These are phyloP conservation scores for Rhizophora mangle DNA, from an alignment of 345 rosid genomes.

Conservation along the genomic window DNA sequence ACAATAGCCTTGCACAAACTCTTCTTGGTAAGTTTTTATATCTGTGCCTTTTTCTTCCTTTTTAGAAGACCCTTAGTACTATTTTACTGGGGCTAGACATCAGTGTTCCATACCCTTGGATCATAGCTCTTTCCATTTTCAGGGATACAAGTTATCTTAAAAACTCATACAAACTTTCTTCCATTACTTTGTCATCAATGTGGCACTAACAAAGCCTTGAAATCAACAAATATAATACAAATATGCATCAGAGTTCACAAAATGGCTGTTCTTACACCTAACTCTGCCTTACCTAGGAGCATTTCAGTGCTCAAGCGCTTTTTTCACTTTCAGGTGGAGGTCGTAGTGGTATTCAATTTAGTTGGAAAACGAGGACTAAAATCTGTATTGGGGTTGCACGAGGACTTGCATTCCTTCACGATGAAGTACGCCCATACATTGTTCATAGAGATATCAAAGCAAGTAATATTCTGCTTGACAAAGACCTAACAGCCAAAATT, in stretches of 20 bases:
- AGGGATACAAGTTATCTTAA: neutral
- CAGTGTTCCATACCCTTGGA: neutral
- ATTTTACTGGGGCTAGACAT: constrained; percentile 6
- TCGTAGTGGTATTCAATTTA: constrained; percentile 63
- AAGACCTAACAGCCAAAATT: constrained; percentile 71
- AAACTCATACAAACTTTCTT: neutral
- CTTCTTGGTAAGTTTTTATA: constrained; percentile 60
- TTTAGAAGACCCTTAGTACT: neutral
- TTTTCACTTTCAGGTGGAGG: constrained; percentile 39
- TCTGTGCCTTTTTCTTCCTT: neutral
- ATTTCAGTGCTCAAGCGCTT: constrained; percentile 8
- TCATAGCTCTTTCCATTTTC: constrained; percentile 1
- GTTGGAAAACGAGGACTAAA: constrained; percentile 61
- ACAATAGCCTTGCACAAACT: constrained; percentile 80
- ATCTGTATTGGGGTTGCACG: constrained; percentile 78
- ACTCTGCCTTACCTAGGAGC: neutral
- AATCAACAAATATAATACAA: neutral
- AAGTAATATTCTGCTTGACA: constrained; percentile 89
- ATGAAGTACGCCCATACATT: constrained; percentile 70
- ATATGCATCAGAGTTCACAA: neutral
- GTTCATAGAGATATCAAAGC: constrained; percentile 97
- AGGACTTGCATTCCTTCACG: constrained; percentile 90
- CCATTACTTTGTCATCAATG: neutral
- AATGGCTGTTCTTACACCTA: neutral
- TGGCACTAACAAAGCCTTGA: neutral